Conservation (phyloP, 495 filamentous ascomycete genomes). For the Annulohypoxylon bovei region DNA sequence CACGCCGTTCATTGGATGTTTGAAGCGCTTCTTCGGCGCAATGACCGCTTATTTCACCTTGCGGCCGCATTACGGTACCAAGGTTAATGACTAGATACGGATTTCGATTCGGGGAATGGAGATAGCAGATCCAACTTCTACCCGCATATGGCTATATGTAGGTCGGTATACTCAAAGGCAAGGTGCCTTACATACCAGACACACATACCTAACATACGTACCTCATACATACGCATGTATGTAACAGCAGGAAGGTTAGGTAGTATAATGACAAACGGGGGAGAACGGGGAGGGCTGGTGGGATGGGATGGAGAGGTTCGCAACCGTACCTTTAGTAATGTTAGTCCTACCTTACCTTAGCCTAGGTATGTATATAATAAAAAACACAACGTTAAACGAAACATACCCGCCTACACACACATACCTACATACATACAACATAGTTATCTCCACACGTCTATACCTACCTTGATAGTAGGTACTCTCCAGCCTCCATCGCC, state of each 20-base stretch:
- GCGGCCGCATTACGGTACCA: slow-evolving; percentile 14
- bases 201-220: background rate
- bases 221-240: background rate
- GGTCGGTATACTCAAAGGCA: background rate
- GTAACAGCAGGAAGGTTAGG: background rate
- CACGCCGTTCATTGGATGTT: slow-evolving; percentile 15
- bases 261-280: background rate
- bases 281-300: background rate
- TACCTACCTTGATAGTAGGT: background rate
- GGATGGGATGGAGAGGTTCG: background rate
- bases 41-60: slow-evolving; percentile 19
- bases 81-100: slow-evolving; percentile 1
- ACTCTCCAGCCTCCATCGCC: background rate
- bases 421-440: background rate
- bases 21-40: slow-evolving; percentile 25
- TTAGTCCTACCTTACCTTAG: slow-evolving; percentile 1
- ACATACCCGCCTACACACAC: background rate
- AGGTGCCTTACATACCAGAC: background rate
- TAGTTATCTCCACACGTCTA: background rate
- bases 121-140: background rate
- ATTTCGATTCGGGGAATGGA: background rate
- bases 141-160: background rate
- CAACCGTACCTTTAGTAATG: slow-evolving; percentile 1
- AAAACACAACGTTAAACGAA: background rate
- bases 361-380: background rate